These are phyloP conservation scores for Arabidopsis lyrata DNA, from an alignment of 441 rosid species.

Conservation along the genomic window DNA sequence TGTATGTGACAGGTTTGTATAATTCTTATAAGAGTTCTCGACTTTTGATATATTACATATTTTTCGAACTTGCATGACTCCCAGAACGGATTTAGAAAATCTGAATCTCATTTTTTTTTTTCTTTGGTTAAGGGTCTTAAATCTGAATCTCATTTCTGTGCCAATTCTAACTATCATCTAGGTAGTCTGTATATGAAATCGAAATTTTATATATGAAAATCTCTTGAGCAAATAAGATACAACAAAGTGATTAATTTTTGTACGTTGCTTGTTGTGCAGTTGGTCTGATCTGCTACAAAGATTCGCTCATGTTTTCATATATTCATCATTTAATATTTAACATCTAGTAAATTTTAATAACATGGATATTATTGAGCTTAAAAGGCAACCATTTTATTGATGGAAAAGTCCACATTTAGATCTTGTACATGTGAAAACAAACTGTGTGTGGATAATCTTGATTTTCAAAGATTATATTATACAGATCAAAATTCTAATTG, in stretches of 20 bases:
- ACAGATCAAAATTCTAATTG: neutral
- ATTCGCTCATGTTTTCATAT: conserved; percentile 11
- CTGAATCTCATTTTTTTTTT: too few species aligned
- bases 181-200: neutral
- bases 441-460: too few species aligned
- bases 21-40: neutral
- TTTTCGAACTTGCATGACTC: neutral
- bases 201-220: neutral
- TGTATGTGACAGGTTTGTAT: neutral
- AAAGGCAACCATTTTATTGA: too few species aligned
- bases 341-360: neutral
- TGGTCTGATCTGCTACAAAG: conserved; percentile 15
- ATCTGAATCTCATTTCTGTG: neutral
- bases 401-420: too few species aligned
- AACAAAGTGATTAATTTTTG: neutral
- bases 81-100: neutral
- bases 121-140: too few species aligned
- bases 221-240: neutral
- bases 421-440: too few species aligned
- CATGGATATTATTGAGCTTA: too few species aligned
- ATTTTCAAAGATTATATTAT: neutral
- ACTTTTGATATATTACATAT: neutral
- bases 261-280: conserved; percentile 13
- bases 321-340: neutral
- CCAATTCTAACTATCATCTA: neutral